Evolutionary conservation across 2,329 filamentous ascomycete species (phyloP), one percentile per base, ranked within the genome.

Genomic region (Aurifilum marmelostoma): DNA sequence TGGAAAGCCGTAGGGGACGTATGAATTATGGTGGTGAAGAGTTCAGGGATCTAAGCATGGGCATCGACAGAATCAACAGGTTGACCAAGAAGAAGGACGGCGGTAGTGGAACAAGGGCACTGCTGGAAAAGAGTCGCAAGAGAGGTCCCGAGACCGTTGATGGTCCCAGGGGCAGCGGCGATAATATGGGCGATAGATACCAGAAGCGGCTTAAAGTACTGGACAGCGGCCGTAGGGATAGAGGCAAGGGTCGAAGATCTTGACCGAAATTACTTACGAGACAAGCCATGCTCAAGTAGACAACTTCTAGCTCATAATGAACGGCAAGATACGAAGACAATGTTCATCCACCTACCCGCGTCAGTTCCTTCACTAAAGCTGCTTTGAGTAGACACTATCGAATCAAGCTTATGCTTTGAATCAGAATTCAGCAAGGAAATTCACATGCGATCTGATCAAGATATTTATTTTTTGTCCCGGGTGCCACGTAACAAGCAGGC

Each of bases 21-120:
- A 79, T 97, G 92, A 81, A 82, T 74, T 89, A 88, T 81, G 95
- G 95, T 71, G 96, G 96, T 65, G 96, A 98, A 80, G 96, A 98
- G 77, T 98, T 94, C 93, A 88, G 91, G 72, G 90, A 91, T 34
- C 83, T 99, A 59, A 93, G 92, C 68, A 91, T 94, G 77, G 93
- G 94, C 9, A 88, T 94, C 65, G 93, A 97, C 80, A 87, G 95
- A 59, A 97, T 97, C 79, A 91, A 94, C 74, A 86, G 90, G 71
- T 83, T 97, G 76, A 97, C 94, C 8, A 89, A 88, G 79, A 87
- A 88, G 76, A 92, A 89, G 78, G 84, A 84, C 70, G 83, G 84
- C 47, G 83, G 84, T 73, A 78, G 84, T 63, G 84, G 86, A 41
- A 87, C 87, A 16, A 85, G 84, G 73, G 86, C 87, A 0, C 76